Conservation (phyloP, 345 rosid species). For the Clarkia xantiana region DNA sequence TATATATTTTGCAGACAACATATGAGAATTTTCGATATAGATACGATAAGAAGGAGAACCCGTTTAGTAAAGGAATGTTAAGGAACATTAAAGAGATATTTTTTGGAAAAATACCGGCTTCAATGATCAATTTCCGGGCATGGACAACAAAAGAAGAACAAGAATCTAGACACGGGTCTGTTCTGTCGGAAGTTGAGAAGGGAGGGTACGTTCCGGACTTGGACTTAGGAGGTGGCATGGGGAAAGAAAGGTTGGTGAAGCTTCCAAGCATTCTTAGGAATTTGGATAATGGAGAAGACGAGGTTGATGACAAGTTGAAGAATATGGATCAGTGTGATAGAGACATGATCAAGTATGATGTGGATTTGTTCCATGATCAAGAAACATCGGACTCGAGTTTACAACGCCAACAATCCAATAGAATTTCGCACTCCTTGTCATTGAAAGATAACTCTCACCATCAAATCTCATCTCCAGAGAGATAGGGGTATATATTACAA, state of each 20-base stretch:
- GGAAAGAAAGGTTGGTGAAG: slow-evolving; percentile 50
- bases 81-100: slow-evolving; percentile 46
- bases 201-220: slow-evolving; percentile 16
- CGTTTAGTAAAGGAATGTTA: slow-evolving; percentile 40
- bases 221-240: slow-evolving; percentile 47
- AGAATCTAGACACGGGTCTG: not conserved
- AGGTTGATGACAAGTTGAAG: slow-evolving; percentile 24
- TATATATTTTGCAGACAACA: slow-evolving; percentile 51
- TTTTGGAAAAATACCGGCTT: slow-evolving; percentile 55
- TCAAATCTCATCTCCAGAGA: no score
- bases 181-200: slow-evolving; percentile 9
- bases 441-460: no score
- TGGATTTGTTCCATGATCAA: no score
- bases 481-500: no score
- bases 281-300: slow-evolving; percentile 32
- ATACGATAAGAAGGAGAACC: slow-evolving; percentile 89
- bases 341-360: no score
- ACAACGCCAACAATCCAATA: no score
- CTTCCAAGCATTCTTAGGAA: slow-evolving; percentile 27
- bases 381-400: no score
- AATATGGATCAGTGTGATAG: slow-evolving; percentile 17
- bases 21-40: slow-evolving; percentile 84
- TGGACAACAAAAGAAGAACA: slow-evolving; percentile 23
- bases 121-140: slow-evolving; percentile 60
- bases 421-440: no score